phyloP scores from a whole-genome alignment of 169 alveolate species.

The Perkinsus chesapeaki region DNA sequence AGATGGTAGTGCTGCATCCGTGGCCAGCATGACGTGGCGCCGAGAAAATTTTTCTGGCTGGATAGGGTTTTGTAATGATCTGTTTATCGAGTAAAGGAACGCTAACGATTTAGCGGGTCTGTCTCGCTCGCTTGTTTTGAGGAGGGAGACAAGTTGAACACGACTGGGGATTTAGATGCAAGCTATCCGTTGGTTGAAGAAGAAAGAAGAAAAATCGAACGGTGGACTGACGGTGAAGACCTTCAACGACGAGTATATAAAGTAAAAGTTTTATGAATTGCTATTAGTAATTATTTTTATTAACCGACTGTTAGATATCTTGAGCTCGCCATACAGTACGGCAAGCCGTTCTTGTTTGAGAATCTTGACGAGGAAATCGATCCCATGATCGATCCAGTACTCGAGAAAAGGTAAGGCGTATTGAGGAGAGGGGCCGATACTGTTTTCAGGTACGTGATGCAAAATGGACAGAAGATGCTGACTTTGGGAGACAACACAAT shows the following conservation, averaged over 20 bases:
- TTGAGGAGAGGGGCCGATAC: constrained; percentile 24
- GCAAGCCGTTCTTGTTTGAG: constrained; percentile 81
- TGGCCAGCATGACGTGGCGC: too few relatives aligned
- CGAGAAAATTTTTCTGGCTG: too few relatives aligned
- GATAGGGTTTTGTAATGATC: too few relatives aligned
- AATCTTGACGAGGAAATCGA: constrained; percentile 84
- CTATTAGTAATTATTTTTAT: too few relatives aligned
- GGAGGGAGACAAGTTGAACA: too few relatives aligned
- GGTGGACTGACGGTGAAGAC: constrained; percentile 65
- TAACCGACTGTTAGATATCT: constrained; percentile 66
- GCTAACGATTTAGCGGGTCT: too few relatives aligned
- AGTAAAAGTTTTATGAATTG: neutral
- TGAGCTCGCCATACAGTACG: constrained; percentile 79
- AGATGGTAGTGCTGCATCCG: too few relatives aligned
- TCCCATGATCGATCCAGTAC: constrained; percentile 84
- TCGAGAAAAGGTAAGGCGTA: constrained; percentile 70
- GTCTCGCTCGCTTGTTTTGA: too few relatives aligned
- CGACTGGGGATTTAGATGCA: constrained; percentile 10
- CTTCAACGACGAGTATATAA: constrained; percentile 66
- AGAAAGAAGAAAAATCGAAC: constrained; percentile 50
- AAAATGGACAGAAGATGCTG: constrained; percentile 63
- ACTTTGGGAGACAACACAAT: constrained; percentile 49
- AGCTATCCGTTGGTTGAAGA: constrained; percentile 79
- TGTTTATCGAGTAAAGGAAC: too few relatives aligned
- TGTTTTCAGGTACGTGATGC: neutral